Evolutionary conservation across 2,329 filamentous ascomycete species (phyloP).

Genomic region (Aspergillus quadricinctus): DNA sequence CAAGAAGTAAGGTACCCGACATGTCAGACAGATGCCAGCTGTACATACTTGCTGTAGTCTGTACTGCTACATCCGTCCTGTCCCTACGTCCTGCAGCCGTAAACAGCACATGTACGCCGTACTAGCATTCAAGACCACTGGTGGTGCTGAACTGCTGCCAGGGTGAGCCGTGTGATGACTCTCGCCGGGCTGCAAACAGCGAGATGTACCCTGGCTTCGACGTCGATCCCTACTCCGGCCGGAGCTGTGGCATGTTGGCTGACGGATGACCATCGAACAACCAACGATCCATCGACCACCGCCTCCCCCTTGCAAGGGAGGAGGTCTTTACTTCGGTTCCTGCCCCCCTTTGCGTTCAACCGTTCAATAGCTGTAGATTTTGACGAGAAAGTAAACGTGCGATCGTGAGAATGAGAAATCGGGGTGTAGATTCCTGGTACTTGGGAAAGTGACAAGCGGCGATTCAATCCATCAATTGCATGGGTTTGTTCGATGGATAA

Average conservation of each 20-base stretch:
- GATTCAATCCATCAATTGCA: not conserved
- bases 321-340: not conserved
- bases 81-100: not conserved
- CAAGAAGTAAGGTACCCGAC: not conserved
- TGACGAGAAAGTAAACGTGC: not conserved
- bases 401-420: not conserved
- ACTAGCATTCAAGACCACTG: not conserved
- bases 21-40: not conserved
- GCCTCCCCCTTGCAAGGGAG: conserved; percentile 16
- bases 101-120: not conserved
- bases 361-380: not conserved
- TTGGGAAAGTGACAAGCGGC: not conserved
- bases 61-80: not conserved
- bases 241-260: conserved; percentile 12
- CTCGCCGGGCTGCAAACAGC: conserved; percentile 13
- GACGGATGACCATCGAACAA: conserved; percentile 6
- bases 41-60: not conserved
- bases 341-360: not conserved
- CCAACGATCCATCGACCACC: not conserved
- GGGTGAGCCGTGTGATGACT: not conserved
- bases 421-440: not conserved
- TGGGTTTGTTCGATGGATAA: not conserved
- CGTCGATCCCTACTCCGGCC: conserved; percentile 15
- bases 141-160: not conserved
- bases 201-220: conserved; percentile 2